Conservation (phyloP, 495 filamentous ascomycete species). For the Aspergillus carlsbadensis region DNA sequence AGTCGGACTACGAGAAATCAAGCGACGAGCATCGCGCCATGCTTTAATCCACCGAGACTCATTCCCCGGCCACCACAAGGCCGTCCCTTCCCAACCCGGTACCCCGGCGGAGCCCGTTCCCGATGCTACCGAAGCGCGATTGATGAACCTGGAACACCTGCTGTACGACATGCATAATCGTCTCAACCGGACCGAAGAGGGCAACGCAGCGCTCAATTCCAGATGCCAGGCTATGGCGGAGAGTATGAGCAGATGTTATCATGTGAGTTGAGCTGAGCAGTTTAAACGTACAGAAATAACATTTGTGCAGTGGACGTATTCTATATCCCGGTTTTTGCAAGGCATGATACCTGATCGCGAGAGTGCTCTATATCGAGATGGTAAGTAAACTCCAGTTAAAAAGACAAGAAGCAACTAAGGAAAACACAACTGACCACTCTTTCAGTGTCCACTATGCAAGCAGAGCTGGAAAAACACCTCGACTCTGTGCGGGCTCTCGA, state of each 20-base stretch:
- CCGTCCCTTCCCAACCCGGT: slow-evolving; percentile 70
- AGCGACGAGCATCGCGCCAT: slow-evolving; percentile 93
- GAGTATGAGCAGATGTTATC: slow-evolving; percentile 72
- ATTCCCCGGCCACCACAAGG: slow-evolving; percentile 76
- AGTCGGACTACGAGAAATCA: slow-evolving; percentile 90
- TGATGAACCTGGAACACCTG: slow-evolving; percentile 75
- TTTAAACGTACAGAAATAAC: too few species aligned
- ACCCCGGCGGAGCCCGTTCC: slow-evolving; percentile 81
- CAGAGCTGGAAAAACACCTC: slow-evolving; percentile 79
- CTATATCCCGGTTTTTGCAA: slow-evolving; percentile 70
- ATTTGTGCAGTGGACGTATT: slow-evolving; percentile 62
- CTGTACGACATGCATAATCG: slow-evolving; percentile 77
- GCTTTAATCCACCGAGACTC: slow-evolving; percentile 94
- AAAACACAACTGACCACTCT: too few species aligned
- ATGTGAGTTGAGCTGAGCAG: too few species aligned
- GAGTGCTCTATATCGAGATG: slow-evolving; percentile 55
- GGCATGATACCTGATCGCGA: slow-evolving; percentile 68
- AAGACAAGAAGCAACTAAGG: too few species aligned
- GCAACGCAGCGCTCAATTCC: slow-evolving; percentile 69
- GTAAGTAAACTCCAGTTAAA: slow-evolving; percentile 37
- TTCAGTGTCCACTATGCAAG: slow-evolving; percentile 77
- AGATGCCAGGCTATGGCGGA: slow-evolving; percentile 83
- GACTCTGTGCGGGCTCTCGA: slow-evolving; percentile 71
- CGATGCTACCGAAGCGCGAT: slow-evolving; percentile 71
- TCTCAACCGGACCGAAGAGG: slow-evolving; percentile 80